Base-by-base conservation (phyloP, 352 stramenopile species). In the Blastocystis sp. region DNA sequence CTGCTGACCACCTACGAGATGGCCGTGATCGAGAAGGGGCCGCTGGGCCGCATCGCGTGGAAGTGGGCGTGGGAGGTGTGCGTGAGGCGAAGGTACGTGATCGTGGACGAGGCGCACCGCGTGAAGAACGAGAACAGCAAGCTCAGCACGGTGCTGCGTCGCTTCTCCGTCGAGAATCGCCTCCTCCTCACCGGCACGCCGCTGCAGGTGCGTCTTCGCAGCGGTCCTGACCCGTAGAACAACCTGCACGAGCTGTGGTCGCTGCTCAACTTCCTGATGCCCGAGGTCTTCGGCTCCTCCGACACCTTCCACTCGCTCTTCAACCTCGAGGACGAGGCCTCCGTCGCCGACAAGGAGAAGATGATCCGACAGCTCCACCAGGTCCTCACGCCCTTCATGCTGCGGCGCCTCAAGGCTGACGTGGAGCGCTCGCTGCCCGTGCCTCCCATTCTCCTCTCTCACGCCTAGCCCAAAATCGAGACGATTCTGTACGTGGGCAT, bases 1-100 rank as follows among this genome's bases (percentile, higher is more conserved):
- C 95, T 98, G 65, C 92, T 99, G 61, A 98, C 96, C 2, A 98
- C 94, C 0, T 99, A 98, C 86, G 95, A 98, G 90, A 97, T 98
- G 90, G 94, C 94, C 0, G 98, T 98, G 88, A 95, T 96, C 41
- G 95, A 98, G 90, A 93, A 94, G 77, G 76, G 91, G 2, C 79
- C 93, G 23, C 89, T 96, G 66, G 91, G 94, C 90, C 94, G 94
- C 88, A 94, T 95, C 89, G 92, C 93, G 21, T 81, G 67, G 53
- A 41, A 69, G 66, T 80, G 69, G 23, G 52, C 28, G 59, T 45
- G 23, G 34, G 61, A 28, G n/a, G 71, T 38, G 34, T 28, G 45
- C 17, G 66, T 90, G 40, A 23, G 28, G 21, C 90, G 93, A 92
- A 92, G 92, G 74, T 96, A 96, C 81, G 56, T 96, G 89, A 90